Percentiles rank a stretch among this genome's conserved stretches.
Evolutionary conservation across 139 green algal species (phyloP).

Genomic region (Micromonas commoda): DNA sequence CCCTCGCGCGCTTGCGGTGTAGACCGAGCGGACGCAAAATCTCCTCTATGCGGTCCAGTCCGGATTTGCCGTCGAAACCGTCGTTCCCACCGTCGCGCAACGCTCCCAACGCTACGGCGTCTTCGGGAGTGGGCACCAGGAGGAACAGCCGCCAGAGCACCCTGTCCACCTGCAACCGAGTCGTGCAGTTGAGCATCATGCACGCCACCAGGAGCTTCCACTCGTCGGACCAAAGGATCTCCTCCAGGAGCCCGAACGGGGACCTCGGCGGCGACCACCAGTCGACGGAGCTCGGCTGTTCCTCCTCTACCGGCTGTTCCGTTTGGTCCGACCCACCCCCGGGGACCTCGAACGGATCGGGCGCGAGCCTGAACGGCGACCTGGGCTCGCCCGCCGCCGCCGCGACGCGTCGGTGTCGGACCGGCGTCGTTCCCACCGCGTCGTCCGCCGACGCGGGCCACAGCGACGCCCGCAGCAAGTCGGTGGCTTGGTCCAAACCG

Average conservation of each 20-base stretch:
- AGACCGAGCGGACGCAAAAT: conserved; percentile 4
- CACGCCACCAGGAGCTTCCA: conserved; percentile 21
- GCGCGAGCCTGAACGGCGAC: background rate
- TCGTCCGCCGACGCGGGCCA: background rate
- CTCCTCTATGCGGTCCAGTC: conserved; percentile 1
- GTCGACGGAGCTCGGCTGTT: no score
- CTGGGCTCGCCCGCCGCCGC: background rate
- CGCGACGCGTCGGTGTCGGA: background rate
- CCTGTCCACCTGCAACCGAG: conserved; percentile 25
- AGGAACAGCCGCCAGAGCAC: conserved; percentile 23
- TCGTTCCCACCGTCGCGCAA: no score
- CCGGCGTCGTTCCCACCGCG: background rate
- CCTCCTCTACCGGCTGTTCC: background rate
- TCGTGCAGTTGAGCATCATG: conserved; percentile 34
- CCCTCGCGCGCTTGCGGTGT: conserved; percentile 21
- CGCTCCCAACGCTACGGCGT: background rate
- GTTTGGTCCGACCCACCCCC: background rate
- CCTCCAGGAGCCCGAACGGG: conserved; percentile 26
- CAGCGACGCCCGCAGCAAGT: conserved; percentile 17
- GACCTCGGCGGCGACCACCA: conserved; percentile 1
- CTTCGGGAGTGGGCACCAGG: background rate
- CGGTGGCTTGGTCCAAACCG: conserved; percentile 4
- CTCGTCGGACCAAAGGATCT: conserved; percentile 22
- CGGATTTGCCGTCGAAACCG: no score
- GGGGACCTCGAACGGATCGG: background rate